These are phyloP conservation scores for Globomyces sp. DNA, from an alignment of 371 early-diverging fungal genomes.

Conservation along the genomic window DNA sequence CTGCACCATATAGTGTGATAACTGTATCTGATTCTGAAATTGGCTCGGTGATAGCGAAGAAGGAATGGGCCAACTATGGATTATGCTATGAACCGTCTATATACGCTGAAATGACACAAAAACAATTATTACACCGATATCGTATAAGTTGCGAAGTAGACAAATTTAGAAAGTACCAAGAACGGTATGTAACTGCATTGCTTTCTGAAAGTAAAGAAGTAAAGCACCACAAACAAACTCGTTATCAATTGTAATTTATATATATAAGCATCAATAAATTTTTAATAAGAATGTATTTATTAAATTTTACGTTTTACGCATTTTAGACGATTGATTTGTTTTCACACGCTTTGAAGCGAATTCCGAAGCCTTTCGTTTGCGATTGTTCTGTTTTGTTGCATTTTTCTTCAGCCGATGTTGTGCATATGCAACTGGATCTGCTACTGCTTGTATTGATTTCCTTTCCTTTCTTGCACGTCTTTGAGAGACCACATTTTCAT, in stretches of 20 bases:
- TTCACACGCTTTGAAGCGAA: conserved; percentile 1
- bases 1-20: not conserved
- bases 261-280: no score
- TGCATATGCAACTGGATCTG: conserved; percentile 67
- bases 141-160: not conserved
- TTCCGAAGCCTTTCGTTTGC: conserved; percentile 60
- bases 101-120: not conserved
- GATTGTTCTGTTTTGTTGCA: conserved; percentile 59
- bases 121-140: not conserved
- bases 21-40: not conserved
- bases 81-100: not conserved
- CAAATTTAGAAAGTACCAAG: conserved; percentile 6
- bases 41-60: not conserved
- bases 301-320: not conserved
- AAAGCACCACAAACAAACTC: no score
- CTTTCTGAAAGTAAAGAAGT: no score
- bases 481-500: conserved; percentile 56
- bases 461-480: conserved; percentile 67
- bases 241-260: no score
- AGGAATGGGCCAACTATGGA: conserved; percentile 4
- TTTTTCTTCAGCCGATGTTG: conserved; percentile 63
- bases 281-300: no score
- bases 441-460: conserved; percentile 65
- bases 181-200: not conserved
- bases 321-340: not conserved